Evolutionary conservation across 768 basidiomycete species (phyloP), one percentile per base, ranked within the genome.

Genomic region (Leccinum broughii): DNA sequence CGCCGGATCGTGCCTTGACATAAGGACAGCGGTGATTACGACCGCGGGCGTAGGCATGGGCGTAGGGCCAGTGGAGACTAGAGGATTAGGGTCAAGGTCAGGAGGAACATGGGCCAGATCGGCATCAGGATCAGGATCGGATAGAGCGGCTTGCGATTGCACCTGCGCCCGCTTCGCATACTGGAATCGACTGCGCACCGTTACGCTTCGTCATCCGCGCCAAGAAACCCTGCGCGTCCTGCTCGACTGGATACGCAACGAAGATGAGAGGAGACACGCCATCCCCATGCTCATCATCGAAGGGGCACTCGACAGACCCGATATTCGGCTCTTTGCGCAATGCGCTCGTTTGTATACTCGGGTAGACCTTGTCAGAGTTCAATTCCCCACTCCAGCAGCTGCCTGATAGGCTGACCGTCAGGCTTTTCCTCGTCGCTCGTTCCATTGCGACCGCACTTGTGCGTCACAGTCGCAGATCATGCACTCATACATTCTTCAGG

Each of bases 121-220:
- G 11, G 41, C 41, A 44, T 44, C 41, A 44, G 41, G 41, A 44
- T 44, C 41, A 44, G 37, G 56, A 39, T 32, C 48, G 1, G 57
- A 55, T 8, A 11, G 22, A 14, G 28, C n/a, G 2, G 37, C 48
- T 13, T 62, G 54, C 8, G 51, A 63, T 11, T 56, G 56, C 51
- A 55, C 52, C 32, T 63, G 48, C 32, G 24, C 59, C 14, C 58
- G 64, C 6, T 52, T 50, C 22, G 57, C 58, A 4, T 62, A 51
- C 28, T 71, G 70, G 70, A 61, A 62, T 39, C 60, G 55, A 17
- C 60, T 71, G 9, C 62, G 37, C 20, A 60, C 51, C n/a, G 60
- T 71, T 49, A 68, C 61, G 1, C 62, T 71, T 20, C 65, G 69
- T 26, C 65, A 67, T 26, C 65, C 71, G 3, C 63, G 71, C 20